phyloP scores from a whole-genome alignment of 108 stramenopile genomes.

The Discostella stelligeroides region DNA sequence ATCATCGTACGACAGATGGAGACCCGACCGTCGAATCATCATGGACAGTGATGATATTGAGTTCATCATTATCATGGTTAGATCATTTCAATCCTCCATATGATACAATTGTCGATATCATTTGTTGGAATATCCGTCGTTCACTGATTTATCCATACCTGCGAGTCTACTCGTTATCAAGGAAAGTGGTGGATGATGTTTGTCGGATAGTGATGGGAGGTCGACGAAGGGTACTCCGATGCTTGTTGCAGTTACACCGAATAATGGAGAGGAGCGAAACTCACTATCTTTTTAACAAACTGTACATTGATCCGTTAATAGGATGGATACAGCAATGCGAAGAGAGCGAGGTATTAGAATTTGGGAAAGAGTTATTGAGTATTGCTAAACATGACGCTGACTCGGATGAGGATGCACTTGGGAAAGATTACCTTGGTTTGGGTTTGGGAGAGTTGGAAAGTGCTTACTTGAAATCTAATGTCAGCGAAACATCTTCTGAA shows the following conservation, averaged over 20 bases:
- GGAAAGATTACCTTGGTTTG: conserved; percentile 34
- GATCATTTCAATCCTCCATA: conserved; percentile 59
- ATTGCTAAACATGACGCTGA: background rate
- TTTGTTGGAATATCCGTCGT: conserved; percentile 66
- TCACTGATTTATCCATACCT: conserved; percentile 90
- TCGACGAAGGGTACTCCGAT: conserved; percentile 65
- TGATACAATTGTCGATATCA: conserved; percentile 38
- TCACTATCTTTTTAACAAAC: conserved; percentile 91
- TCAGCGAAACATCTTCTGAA: no score
- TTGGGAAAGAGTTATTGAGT: conserved; percentile 28
- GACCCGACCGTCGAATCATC: conserved; percentile 92
- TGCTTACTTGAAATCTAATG: conserved; percentile 1
- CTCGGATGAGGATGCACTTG: conserved; percentile 1
- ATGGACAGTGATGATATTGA: conserved; percentile 88
- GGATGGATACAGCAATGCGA: conserved; percentile 69
- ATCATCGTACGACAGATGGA: conserved; percentile 88
- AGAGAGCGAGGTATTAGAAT: conserved; percentile 25
- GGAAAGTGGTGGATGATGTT: conserved; percentile 52
- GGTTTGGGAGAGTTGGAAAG: conserved; percentile 32
- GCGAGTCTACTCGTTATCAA: conserved; percentile 65
- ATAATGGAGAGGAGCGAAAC: conserved; percentile 88
- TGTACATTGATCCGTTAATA: conserved; percentile 75
- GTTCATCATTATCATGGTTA: conserved; percentile 82
- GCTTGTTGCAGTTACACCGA: conserved; percentile 70
- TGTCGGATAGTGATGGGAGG: conserved; percentile 57